Conservation (phyloP, 306 rosid species). For the Mucuna pruriens region DNA sequence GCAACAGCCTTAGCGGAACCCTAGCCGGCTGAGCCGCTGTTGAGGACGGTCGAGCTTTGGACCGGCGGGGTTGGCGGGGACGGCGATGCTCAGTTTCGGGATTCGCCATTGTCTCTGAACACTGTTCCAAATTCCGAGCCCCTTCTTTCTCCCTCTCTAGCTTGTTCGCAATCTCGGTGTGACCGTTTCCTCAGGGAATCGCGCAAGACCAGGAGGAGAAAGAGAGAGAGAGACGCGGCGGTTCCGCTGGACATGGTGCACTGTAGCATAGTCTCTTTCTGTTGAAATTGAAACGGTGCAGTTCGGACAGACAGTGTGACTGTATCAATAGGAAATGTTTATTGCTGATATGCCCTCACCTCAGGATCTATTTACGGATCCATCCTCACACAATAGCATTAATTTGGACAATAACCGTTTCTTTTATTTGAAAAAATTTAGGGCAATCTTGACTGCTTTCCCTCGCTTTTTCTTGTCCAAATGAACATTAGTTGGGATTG, state of each 20-base stretch:
- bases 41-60: conserved; percentile 46
- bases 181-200: conserved; percentile 38
- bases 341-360: not conserved
- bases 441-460: not conserved
- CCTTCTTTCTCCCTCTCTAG: conserved; percentile 9
- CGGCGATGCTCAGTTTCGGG: conserved; percentile 54
- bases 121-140: not conserved
- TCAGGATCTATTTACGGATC: not conserved
- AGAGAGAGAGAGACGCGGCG: not conserved
- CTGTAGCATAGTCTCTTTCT: not conserved
- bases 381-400: not conserved
- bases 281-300: no score
- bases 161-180: not conserved
- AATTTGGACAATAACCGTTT: no score
- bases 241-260: not conserved
- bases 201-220: conserved; percentile 42
- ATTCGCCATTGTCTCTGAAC: conserved; percentile 46
- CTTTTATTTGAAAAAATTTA: no score
- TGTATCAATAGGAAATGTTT: not conserved
- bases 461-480: not conserved
- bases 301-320: not conserved
- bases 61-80: conserved; percentile 30
- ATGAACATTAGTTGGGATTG: no score
- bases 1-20: conserved; percentile 56
- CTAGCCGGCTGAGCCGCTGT: conserved; percentile 40